Base-by-base conservation (phyloP, 2,329 filamentous ascomycete genomes). In the Trichophyton benhamiae region DNA sequence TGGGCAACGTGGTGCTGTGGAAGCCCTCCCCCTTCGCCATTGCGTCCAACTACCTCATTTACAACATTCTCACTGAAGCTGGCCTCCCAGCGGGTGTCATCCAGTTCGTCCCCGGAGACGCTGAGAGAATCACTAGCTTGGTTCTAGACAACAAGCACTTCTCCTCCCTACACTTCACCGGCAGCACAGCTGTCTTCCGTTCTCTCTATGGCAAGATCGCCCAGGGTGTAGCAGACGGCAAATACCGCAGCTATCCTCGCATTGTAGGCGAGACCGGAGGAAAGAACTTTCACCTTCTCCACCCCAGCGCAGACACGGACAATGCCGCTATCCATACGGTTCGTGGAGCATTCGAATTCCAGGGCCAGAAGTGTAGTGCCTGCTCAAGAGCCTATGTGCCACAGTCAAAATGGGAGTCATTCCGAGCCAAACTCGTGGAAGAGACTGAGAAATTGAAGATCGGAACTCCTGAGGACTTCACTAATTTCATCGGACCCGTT, bases 1-100 rank as follows among this genome's bases (percentile, higher is more conserved):
- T 96, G 80, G 91, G 91, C 62, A 97, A 97, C 74, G 92, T 96
- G 1, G 90, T 96, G 3, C 78, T 97, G 55, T 97, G 91, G 91
- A 97, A 97, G 80, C 91, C 91, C n/a, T 94, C 89, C 13, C 89
- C 92, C 67, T 87, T 80, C 15, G 89, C 91, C 42, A 88, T 96
- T 65, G 87, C 87, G n/a, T 91, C 88, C 65, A 95, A 91, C 79
- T 95, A 88, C 84, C 80, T 97, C 61, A 80, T 96, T 52, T 91
- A 96, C 79, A 82, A 91, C 72, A 95, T 96, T 72, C 82, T 97
- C 15, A 79, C 94, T 27, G 92, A 97, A 78, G 91, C 92, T 30
- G 92, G 92, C 46, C 83, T 97, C 59, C 92, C 92, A 44, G 84
- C 84, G 69, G 85, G 92, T 67, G 92, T 96, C 59, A 90, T 97